Percentiles rank a stretch among this genome's conserved stretches.
Conservation (phyloP, 768 basidiomycete species). For the Mycena floridula region DNA sequence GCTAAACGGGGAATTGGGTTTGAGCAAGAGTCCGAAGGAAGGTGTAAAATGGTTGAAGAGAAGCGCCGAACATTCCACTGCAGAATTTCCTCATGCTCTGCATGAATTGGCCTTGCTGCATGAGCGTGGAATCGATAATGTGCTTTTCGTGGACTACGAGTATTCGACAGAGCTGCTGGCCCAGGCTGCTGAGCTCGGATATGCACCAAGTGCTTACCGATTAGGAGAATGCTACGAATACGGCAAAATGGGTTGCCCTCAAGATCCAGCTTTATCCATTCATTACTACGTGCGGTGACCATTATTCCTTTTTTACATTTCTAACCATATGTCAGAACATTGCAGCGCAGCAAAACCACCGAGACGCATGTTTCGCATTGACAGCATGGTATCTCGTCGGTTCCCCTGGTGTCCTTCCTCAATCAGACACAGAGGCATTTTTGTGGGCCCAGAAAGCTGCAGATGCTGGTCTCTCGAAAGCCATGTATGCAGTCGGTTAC, state of each 20-base stretch:
- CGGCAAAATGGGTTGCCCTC: conserved; percentile 96
- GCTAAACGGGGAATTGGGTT: conserved; percentile 89
- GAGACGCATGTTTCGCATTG: conserved; percentile 95
- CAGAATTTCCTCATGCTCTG: conserved; percentile 93
- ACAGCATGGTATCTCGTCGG: conserved; percentile 99
- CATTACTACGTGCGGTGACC: conserved; percentile 91
- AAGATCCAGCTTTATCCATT: conserved; percentile 94
- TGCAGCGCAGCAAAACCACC: conserved; percentile 94
- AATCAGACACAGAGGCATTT: conserved; percentile 97
- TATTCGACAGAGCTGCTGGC: conserved; percentile 93
- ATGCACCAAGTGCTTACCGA: conserved; percentile 92
- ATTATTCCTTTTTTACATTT: conserved; percentile 4
- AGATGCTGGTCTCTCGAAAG: conserved; percentile 86
- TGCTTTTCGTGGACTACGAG: conserved; percentile 93
- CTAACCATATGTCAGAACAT: conserved; percentile 66
- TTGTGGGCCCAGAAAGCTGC: conserved; percentile 97
- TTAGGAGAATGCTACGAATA: conserved; percentile 99
- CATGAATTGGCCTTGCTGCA: conserved; percentile 93
- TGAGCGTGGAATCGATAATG: conserved; percentile 97
- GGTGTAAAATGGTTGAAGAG: conserved; percentile 99
- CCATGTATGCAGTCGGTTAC: conserved; percentile 97
- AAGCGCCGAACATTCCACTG: conserved; percentile 89
- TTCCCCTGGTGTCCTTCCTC: conserved; percentile 93
- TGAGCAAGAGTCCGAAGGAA: conserved; percentile 85
- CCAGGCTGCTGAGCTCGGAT: conserved; percentile 92